Evolutionary conservation across 768 basidiomycete species (phyloP).

Genomic region (Lactarius indigo): DNA sequence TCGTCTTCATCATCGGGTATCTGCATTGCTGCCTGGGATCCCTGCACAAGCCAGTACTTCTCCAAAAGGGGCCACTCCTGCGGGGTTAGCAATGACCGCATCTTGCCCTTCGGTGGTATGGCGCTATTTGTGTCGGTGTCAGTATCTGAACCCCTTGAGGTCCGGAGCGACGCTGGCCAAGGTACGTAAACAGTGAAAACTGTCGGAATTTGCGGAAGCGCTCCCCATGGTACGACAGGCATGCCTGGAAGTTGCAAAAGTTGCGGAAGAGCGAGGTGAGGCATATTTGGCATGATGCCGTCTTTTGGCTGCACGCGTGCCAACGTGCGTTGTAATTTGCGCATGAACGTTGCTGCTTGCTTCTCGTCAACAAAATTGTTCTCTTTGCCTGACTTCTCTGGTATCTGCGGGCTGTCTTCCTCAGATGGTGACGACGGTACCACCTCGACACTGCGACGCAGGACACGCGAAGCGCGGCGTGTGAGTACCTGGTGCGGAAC

Average conservation of each 20-base stretch:
- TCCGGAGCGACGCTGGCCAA: slow-evolving; percentile 59
- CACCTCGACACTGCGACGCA: slow-evolving; percentile 13
- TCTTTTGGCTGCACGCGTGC: slow-evolving; percentile 54
- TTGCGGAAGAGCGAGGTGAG: slow-evolving; percentile 39
- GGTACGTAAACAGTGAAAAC: slow-evolving; percentile 81
- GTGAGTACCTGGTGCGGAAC: slow-evolving; percentile 18
- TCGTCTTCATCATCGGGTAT: slow-evolving; percentile 41
- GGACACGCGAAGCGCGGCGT: slow-evolving; percentile 17
- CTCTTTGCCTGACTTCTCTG: slow-evolving; percentile 7
- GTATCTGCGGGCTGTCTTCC: slow-evolving; percentile 2
- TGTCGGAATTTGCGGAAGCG: slow-evolving; percentile 65
- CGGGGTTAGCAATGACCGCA: slow-evolving; percentile 29
- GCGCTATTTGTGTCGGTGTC: slow-evolving; percentile 12
- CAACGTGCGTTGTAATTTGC: slow-evolving; percentile 73
- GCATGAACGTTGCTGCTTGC: slow-evolving; percentile 49
- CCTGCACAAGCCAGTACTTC: slow-evolving; percentile 61
- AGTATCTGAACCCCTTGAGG: slow-evolving; percentile 36
- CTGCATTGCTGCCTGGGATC: slow-evolving; percentile 32
- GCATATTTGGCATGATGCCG: slow-evolving; percentile 54
- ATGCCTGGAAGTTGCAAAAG: slow-evolving; percentile 46
- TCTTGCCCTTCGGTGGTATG: slow-evolving; percentile 33
- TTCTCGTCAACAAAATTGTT: slow-evolving; percentile 31
- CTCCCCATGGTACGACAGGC: slow-evolving; percentile 40
- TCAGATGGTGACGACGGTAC: slow-evolving; percentile 13
- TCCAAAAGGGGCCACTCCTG: slow-evolving; percentile 76